Conservation (phyloP, 805 yeast genomes). For the Candida insectalens region DNA sequence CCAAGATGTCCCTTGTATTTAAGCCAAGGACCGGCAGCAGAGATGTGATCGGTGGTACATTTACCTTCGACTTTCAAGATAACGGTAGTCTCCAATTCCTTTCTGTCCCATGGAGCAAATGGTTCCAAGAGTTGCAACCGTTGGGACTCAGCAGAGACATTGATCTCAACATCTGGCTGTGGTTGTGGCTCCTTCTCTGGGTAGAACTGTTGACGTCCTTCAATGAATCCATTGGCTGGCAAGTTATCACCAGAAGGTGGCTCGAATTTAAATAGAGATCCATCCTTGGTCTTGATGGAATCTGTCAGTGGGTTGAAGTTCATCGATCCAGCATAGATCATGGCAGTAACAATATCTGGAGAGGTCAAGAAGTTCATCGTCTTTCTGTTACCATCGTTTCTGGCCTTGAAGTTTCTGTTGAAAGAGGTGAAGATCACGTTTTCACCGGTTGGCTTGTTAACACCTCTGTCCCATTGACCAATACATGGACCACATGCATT, state of each 20-base stretch:
- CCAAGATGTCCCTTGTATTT: constrained; percentile 97
- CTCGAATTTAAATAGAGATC: constrained; percentile 79
- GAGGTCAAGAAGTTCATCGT: constrained; percentile 96
- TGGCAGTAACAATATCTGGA: constrained; percentile 93
- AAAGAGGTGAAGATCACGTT: constrained; percentile 95
- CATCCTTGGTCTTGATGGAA: constrained; percentile 76
- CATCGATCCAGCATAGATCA: constrained; percentile 93
- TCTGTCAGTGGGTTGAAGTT: constrained; percentile 94
- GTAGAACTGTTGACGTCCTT: constrained; percentile 58
- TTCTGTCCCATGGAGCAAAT: constrained; percentile 75
- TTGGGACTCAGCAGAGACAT: constrained; percentile 75
- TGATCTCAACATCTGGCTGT: constrained; percentile 37
- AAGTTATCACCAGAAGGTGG: constrained; percentile 89
- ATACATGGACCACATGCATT: constrained; percentile 99
- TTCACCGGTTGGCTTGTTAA: constrained; percentile 83
- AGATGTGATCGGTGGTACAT: constrained; percentile 97
- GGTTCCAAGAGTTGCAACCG: constrained; percentile 89
- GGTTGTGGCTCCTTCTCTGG: constrained; percentile 50
- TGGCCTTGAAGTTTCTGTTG: constrained; percentile 96
- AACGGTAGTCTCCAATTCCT: constrained; percentile 70
- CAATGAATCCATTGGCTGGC: constrained; percentile 82
- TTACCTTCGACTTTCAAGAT: constrained; percentile 91
- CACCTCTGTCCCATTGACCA: constrained; percentile 96
- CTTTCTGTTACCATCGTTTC: constrained; percentile 97
- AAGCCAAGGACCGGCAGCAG: constrained; percentile 98